Conservation (phyloP, 805 yeast genomes). For the Pichia manshurica region DNA sequence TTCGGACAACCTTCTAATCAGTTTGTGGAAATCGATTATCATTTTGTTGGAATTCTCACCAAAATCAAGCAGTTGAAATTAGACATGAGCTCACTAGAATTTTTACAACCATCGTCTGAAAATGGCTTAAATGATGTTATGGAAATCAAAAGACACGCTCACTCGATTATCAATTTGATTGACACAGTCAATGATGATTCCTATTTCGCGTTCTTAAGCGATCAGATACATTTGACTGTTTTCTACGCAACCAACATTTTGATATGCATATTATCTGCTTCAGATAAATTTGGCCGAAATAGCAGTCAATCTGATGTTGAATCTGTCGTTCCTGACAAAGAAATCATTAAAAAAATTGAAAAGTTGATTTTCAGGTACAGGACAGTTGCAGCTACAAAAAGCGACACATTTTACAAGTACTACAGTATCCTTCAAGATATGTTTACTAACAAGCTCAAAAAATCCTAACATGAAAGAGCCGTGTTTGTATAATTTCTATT, state of each 20-base stretch:
- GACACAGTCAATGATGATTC: conserved; percentile 38
- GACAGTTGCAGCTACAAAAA: conserved; percentile 10
- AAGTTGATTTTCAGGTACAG: conserved; percentile 6
- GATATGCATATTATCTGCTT: conserved; percentile 22
- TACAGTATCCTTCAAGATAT: conserved; percentile 6
- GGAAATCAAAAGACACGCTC: conserved; percentile 36
- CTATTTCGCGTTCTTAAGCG: conserved; percentile 65
- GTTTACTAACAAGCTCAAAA: background rate
- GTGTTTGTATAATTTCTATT: background rate
- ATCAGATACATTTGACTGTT: conserved; percentile 56
- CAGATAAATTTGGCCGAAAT: background rate
- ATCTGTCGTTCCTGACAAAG: background rate
- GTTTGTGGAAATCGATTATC: conserved; percentile 66
- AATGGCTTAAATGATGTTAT: conserved; percentile 7
- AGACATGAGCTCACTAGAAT: conserved; percentile 6
- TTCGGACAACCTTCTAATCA: conserved; percentile 68
- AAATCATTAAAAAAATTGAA: conserved; percentile 1
- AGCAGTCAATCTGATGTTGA: background rate
- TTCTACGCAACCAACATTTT: conserved; percentile 38
- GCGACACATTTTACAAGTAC: conserved; percentile 13
- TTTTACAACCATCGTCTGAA: background rate
- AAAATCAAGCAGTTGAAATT: conserved; percentile 19
- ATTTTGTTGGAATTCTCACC: conserved; percentile 52
- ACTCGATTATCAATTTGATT: conserved; percentile 36
- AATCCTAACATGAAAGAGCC: background rate